Evolutionary conservation across 2,329 filamentous ascomycete species (phyloP).

Genomic region (Fusarium pininemorale): DNA sequence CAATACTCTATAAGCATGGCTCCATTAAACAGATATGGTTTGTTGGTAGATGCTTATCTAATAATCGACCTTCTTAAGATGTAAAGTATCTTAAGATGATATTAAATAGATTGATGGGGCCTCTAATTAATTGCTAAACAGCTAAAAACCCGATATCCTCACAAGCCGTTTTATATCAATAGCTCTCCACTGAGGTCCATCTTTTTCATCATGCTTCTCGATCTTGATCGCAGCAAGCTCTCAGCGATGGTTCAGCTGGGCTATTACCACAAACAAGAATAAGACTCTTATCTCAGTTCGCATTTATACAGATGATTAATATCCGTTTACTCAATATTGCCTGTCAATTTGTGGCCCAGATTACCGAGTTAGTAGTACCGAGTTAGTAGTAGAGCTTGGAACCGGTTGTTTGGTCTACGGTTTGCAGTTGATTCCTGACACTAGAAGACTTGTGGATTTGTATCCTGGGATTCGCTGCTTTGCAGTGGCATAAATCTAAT

Average conservation of each 20-base stretch:
- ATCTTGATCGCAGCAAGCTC: neutral
- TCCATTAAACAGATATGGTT: neutral
- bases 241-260: neutral
- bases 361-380: neutral
- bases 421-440: neutral
- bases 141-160: neutral
- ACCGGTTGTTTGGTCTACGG: neutral
- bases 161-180: no score
- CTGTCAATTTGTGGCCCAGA: no score
- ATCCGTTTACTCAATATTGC: neutral
- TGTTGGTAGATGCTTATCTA: neutral
- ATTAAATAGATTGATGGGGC: neutral
- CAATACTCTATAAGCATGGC: neutral
- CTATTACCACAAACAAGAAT: no score
- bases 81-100: no score
- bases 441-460: neutral
- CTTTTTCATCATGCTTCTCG: neutral
- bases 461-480: neutral
- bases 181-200: neutral
- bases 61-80: neutral
- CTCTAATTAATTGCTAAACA: neutral
- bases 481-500: neutral
- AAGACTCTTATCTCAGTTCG: no score
- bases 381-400: neutral
- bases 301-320: fast-evolving